Conservation (phyloP, 805 yeast species). For the Teunomyces pallodes region DNA sequence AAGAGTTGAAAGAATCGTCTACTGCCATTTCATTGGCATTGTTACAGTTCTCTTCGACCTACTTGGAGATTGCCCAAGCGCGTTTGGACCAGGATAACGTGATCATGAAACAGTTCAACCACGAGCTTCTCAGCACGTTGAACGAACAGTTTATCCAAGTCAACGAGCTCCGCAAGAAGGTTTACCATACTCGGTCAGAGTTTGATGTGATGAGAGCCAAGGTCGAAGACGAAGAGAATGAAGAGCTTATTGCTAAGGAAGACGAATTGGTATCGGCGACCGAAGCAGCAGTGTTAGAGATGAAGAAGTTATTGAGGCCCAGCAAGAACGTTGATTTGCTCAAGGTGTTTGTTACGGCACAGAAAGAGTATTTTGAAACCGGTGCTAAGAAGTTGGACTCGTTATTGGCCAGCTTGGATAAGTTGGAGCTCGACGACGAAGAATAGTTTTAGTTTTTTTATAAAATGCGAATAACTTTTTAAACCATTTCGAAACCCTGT, state of each 20-base stretch:
- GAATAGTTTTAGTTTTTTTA: conserved; percentile 3
- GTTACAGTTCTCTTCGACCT: conserved; percentile 52
- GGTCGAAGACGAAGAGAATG: conserved; percentile 47
- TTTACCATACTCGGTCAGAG: conserved; percentile 64
- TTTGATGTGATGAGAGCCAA: conserved; percentile 71
- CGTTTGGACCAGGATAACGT: conserved; percentile 68
- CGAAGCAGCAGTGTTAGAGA: conserved; percentile 71
- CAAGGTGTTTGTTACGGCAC: conserved; percentile 66
- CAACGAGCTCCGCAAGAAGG: conserved; percentile 59
- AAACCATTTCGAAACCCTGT: background rate
- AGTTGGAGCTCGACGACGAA: conserved; percentile 35
- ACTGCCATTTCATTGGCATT: conserved; percentile 54
- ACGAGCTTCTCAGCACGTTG: conserved; percentile 50
- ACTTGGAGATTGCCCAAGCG: conserved; percentile 62
- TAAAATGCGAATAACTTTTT: background rate
- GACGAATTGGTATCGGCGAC: conserved; percentile 81
- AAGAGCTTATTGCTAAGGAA: conserved; percentile 56
- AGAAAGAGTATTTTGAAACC: conserved; percentile 54
- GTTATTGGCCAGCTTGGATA: conserved; percentile 29
- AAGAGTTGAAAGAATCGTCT: conserved; percentile 43
- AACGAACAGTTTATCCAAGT: conserved; percentile 56
- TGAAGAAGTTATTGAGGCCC: conserved; percentile 71
- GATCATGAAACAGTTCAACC: conserved; percentile 58
- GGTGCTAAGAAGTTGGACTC: conserved; percentile 33
- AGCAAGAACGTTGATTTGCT: conserved; percentile 61